These are phyloP conservation scores for Phytophthora chlamydospora DNA, from an alignment of 352 stramenopile species.

Conservation along the genomic window DNA sequence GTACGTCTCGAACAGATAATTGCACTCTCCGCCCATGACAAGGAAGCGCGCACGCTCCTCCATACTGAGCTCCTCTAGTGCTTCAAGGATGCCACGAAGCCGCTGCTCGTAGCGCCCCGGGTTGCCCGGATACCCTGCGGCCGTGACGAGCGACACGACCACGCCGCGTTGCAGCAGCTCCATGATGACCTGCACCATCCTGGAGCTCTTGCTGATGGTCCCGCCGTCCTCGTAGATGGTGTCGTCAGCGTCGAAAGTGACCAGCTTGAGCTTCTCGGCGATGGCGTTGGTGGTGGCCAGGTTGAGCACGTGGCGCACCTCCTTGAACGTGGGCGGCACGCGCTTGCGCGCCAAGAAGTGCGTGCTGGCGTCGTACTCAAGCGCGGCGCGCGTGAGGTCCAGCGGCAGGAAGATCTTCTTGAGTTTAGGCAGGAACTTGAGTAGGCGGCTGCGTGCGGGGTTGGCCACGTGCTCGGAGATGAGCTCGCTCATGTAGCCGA, in stretches of 20 bases:
- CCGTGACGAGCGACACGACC: constrained; percentile 85
- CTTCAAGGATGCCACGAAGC: constrained; percentile 78
- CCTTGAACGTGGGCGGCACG: constrained; percentile 85
- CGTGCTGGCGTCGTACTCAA: constrained; percentile 73
- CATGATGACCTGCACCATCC: constrained; percentile 78
- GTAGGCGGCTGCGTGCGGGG: constrained; percentile 49
- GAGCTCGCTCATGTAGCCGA: constrained; percentile 78
- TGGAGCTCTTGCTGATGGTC: constrained; percentile 64
- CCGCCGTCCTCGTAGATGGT: constrained; percentile 89
- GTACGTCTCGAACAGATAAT: constrained; percentile 92
- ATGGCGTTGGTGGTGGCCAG: constrained; percentile 80
- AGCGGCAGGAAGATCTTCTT: constrained; percentile 77
- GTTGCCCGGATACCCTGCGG: constrained; percentile 77
- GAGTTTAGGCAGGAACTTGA: constrained; percentile 68
- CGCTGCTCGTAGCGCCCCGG: constrained; percentile 75
- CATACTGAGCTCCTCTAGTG: constrained; percentile 49
- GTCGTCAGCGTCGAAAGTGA: constrained; percentile 88
- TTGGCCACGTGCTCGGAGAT: constrained; percentile 70
- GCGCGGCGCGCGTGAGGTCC: constrained; percentile 65
- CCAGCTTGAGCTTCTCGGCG: constrained; percentile 73
- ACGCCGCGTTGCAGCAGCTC: constrained; percentile 69
- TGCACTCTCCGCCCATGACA: constrained; percentile 97
- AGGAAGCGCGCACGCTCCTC: constrained; percentile 77
- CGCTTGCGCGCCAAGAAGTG: constrained; percentile 80
- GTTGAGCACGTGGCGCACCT: constrained; percentile 88